Evolutionary conservation across 495 filamentous ascomycete species (phyloP), one percentile per base, ranked within the genome.

Genomic region (Tetracladium setigerum): DNA sequence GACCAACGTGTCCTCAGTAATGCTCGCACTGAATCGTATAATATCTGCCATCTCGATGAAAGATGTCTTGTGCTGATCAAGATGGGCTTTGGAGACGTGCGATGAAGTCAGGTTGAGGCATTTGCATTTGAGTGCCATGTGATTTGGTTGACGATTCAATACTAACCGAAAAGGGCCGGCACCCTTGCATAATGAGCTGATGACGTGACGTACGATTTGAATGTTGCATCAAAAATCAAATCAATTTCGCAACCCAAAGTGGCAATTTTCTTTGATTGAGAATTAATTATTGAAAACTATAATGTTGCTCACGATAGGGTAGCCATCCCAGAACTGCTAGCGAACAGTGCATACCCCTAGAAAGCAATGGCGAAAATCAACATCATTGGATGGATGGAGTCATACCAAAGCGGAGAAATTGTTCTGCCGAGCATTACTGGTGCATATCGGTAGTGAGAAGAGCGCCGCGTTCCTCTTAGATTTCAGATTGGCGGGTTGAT

Each of bases 1-100:
- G 36, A 47, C 40, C 30, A 47, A 47, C 36, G 36, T 40, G 34
- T 47, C 36, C 30, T 47, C 30, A 41, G 45, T 47, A 40, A 47
- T 39, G 14, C 38, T 46, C 9, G 31, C 33, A 47, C 32, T 34
- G 32, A 15, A 40, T 17, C 11, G 5, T 47, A 47, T 34, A 47
- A 40, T 47, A 47, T 47, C 45, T 47, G 44, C 31, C 18, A 46
- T 46, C 33, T 46, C 14, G 24, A 38, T 38, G 18, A 46, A 46
- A 38, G 44, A 38, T 38, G 33, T 46, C 44, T 46, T 46, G 14
- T 46, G 33, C 15, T 38, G 13, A 19, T 46, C 16, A 38, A 46
- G 33, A 46, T 37, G 11, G 30, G 19, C 19, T 45, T 45, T 34
- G 32, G 32, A 34, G 32, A 34, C 9, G 32, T 9, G 32, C n/a